These are phyloP conservation scores for Tephrocybe sp. DNA, from an alignment of 768 basidiomycete genomes.

Conservation along the genomic window DNA sequence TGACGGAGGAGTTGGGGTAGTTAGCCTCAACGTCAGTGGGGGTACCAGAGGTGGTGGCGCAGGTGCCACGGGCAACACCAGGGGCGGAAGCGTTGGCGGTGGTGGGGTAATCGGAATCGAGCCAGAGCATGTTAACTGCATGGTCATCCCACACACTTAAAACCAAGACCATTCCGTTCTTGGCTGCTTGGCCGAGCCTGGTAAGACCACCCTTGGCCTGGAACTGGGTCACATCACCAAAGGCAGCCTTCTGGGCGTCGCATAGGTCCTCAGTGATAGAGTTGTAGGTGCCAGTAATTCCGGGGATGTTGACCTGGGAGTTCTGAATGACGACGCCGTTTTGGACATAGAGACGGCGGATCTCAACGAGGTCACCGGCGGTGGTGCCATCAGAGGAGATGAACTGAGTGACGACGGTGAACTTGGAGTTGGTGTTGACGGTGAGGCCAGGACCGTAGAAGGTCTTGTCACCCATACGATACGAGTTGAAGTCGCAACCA, in stretches of 20 bases:
- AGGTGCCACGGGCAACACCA: conserved; percentile 20
- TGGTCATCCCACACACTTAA: conserved; percentile 42
- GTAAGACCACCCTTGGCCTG: conserved; percentile 18
- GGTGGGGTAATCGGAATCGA: no score
- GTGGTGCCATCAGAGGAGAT: conserved; percentile 44
- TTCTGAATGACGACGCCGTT: no score
- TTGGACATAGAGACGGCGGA: no score
- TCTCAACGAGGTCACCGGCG: conserved; percentile 46
- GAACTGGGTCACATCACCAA: conserved; percentile 44
- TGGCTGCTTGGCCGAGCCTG: conserved; percentile 34
- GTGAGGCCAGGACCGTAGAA: conserved; percentile 50
- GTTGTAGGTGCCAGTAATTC: conserved; percentile 32
- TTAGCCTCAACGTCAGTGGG: conserved; percentile 34
- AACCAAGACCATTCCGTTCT: conserved; percentile 19
- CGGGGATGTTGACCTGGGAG: conserved; percentile 53
- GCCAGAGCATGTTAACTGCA: no score
- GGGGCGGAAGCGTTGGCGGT: conserved; percentile 17
- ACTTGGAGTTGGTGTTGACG: conserved; percentile 48
- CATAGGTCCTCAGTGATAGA: no score
- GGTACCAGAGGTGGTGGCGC: no score
- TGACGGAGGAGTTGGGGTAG: background rate
- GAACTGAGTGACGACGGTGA: conserved; percentile 63
- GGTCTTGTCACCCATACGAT: conserved; percentile 45
- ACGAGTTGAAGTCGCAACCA: conserved; percentile 68
- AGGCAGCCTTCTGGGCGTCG: conserved; percentile 36